These are phyloP conservation scores for Amanita rubescens DNA, from an alignment of 768 basidiomycete genomes.

Conservation along the genomic window DNA sequence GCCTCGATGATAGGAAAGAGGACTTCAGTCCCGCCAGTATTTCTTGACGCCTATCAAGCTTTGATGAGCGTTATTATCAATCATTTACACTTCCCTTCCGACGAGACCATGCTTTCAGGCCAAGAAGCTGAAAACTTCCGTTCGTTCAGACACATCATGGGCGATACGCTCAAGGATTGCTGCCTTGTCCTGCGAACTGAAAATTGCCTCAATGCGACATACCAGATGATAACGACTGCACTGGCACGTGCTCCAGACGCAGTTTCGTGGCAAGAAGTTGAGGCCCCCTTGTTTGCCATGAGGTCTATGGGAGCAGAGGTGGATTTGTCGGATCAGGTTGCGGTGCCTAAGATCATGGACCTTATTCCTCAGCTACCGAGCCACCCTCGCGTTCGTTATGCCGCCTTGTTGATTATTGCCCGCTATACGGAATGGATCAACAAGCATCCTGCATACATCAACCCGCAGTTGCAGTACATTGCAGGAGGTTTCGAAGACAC, in stretches of 20 bases:
- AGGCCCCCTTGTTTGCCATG: constrained; percentile 96
- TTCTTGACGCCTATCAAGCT: constrained; percentile 74
- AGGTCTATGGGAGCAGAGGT: constrained; percentile 97
- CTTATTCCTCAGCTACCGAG: constrained; percentile 82
- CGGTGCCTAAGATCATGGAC: constrained; percentile 96
- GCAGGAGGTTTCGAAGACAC: constrained; percentile 83
- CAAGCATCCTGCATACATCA: constrained; percentile 80
- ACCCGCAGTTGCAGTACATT: constrained; percentile 82
- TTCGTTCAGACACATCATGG: constrained; percentile 95
- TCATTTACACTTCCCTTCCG: constrained; percentile 87
- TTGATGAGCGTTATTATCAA: constrained; percentile 82
- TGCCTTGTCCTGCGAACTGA: constrained; percentile 89
- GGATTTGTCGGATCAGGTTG: constrained; percentile 70
- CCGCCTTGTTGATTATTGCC: constrained; percentile 88
- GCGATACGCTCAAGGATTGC: constrained; percentile 97
- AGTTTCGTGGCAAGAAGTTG: constrained; percentile 91
- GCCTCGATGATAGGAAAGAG: constrained; percentile 84
- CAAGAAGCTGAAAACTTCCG: constrained; percentile 95
- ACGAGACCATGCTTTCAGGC: constrained; percentile 52
- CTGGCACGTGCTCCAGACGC: constrained; percentile 51
- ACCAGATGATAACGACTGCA: constrained; percentile 71
- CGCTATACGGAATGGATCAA: constrained; percentile 98
- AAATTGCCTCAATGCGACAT: constrained; percentile 72
- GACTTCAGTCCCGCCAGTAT: constrained; percentile 61
- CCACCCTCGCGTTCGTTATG: constrained; percentile 91